Percentiles rank a stretch among this genome's conserved stretches.
These are phyloP conservation scores for Jaltomata sinuosa DNA, from an alignment of 257 asterid genomes.

Conservation along the genomic window DNA sequence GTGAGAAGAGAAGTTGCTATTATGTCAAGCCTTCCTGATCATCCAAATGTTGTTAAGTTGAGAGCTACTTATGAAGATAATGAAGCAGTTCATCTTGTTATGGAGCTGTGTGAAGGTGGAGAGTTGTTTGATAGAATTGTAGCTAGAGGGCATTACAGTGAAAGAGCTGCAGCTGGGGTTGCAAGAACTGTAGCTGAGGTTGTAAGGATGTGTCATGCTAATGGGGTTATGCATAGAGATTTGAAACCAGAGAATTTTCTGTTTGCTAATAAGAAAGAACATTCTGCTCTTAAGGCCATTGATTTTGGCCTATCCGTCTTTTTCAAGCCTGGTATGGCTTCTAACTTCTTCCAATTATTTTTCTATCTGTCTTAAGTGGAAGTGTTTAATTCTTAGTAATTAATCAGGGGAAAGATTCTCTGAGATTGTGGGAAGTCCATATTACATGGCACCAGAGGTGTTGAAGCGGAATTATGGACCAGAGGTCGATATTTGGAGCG, in stretches of 20 bases:
- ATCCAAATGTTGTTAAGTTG: slow-evolving; percentile 65
- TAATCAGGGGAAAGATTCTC: slow-evolving; percentile 62
- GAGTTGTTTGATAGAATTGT: slow-evolving; percentile 85
- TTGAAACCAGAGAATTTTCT: slow-evolving; percentile 95
- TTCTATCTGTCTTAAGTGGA: not conserved
- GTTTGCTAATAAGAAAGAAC: slow-evolving; percentile 82
- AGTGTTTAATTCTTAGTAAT: not conserved
- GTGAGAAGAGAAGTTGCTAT: slow-evolving; percentile 91
- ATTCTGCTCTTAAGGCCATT: slow-evolving; percentile 70
- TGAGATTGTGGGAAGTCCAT: slow-evolving; percentile 94
- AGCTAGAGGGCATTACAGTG: slow-evolving; percentile 95
- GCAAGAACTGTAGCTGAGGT: slow-evolving; percentile 80
- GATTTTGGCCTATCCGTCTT: slow-evolving; percentile 83
- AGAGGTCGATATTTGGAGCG: slow-evolving; percentile 91
- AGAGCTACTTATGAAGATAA: slow-evolving; percentile 87
- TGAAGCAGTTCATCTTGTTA: slow-evolving; percentile 86
- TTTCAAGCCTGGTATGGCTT: slow-evolving; percentile 63
- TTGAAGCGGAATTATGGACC: slow-evolving; percentile 83
- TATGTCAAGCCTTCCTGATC: slow-evolving; percentile 86
- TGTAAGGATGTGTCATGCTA: slow-evolving; percentile 68
- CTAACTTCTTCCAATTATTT: not conserved
- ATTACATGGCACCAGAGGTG: slow-evolving; percentile 95
- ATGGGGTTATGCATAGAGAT: slow-evolving; percentile 92
- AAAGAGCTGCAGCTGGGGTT: slow-evolving; percentile 76
- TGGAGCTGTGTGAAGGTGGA: slow-evolving; percentile 97